Conservation (phyloP, 1,284 basidiomycete species). For the Fomitopsis betulina region DNA sequence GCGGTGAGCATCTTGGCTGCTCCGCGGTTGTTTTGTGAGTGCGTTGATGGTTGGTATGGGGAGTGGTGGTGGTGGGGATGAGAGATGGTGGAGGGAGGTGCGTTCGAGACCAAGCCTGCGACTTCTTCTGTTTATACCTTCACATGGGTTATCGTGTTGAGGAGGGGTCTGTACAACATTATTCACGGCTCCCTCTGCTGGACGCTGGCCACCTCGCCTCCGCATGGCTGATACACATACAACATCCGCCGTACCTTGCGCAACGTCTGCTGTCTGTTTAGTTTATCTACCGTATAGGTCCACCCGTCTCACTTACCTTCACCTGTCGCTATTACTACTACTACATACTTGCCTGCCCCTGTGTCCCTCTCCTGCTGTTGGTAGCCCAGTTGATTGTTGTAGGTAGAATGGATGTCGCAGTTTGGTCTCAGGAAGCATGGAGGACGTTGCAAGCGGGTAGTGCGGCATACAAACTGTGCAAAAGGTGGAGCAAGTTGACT, state of each 20-base stretch:
- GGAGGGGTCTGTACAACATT: slow-evolving; percentile 20
- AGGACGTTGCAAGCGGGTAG: too few species aligned
- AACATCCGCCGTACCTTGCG: slow-evolving; percentile 1
- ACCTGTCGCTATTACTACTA: slow-evolving; percentile 6
- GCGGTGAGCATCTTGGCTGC: slow-evolving; percentile 19
- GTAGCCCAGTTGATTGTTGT: slow-evolving; percentile 3
- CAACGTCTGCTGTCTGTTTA: slow-evolving; percentile 7
- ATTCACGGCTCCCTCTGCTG: slow-evolving; percentile 11
- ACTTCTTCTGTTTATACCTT: slow-evolving; percentile 10
- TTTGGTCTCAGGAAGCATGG: background rate
- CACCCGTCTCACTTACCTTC: slow-evolving; percentile 3
- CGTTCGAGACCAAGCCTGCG: slow-evolving; percentile 13
- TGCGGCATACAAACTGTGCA: too few species aligned
- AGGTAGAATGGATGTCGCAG: slow-evolving; percentile 5
- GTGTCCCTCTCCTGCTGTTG: background rate
- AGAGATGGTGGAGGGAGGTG: slow-evolving; percentile 5
- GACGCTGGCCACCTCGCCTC: slow-evolving; percentile 7
- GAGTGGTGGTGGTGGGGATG: background rate
- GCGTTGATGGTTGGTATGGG: background rate
- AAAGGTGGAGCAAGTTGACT: too few species aligned
- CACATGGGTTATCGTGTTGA: slow-evolving; percentile 14
- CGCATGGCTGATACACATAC: slow-evolving; percentile 2
- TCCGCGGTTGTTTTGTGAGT: background rate
- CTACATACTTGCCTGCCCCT: slow-evolving; percentile 4
- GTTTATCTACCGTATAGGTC: slow-evolving; percentile 11